Conservation (phyloP, 108 stramenopile species). For the Ochromonas danica region DNA sequence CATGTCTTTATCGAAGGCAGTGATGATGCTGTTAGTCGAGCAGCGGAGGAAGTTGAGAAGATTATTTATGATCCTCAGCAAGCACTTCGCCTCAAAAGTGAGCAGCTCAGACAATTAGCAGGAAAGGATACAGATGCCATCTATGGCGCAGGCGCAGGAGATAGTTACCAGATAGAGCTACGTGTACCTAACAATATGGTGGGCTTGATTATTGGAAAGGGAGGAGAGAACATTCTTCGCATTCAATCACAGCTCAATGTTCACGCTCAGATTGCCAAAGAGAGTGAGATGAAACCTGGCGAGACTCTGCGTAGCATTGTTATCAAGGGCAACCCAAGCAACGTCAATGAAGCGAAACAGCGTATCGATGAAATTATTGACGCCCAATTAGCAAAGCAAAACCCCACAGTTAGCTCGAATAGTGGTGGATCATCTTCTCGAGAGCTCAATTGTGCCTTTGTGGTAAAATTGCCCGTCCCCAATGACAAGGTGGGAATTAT, state of each 20-base stretch:
- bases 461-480: conserved; percentile 47
- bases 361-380: conserved; percentile 12
- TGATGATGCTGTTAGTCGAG: conserved; percentile 45
- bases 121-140: conserved; percentile 35
- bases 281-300: conserved; percentile 50
- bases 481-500: conserved; percentile 74
- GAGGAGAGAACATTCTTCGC: conserved; percentile 71
- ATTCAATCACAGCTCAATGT: conserved; percentile 48
- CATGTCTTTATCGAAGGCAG: conserved; percentile 53
- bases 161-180: conserved; percentile 45
- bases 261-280: conserved; percentile 55
- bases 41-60: conserved; percentile 43
- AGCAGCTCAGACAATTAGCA: conserved; percentile 48
- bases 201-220: conserved; percentile 82
- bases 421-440: neutral
- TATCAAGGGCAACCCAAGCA: conserved; percentile 41
- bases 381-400: neutral
- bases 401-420: conserved; percentile 37
- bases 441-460: neutral
- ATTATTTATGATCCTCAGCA: conserved; percentile 54
- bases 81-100: conserved; percentile 50
- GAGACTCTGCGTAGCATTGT: conserved; percentile 50
- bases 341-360: conserved; percentile 2
- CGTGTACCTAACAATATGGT: conserved; percentile 54
- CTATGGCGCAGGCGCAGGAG: neutral